phyloP scores from a whole-genome alignment of 1,284 basidiomycete species.

The Wallemia hederae region DNA sequence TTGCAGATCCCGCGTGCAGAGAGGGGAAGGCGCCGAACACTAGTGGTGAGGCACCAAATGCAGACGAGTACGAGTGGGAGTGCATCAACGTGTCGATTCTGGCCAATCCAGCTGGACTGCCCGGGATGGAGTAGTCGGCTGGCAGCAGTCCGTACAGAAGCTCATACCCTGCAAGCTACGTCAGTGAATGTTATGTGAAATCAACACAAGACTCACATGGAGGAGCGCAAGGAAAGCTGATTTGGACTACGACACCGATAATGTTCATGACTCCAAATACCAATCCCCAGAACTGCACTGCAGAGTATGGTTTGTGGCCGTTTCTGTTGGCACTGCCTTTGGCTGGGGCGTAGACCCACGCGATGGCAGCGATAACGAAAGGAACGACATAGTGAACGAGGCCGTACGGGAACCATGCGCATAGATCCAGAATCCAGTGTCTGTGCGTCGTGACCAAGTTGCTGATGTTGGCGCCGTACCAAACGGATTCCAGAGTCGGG shows the following conservation, averaged over 20 bases:
- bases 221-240: constrained; percentile 69
- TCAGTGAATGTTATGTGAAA: background rate
- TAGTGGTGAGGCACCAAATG: constrained; percentile 69
- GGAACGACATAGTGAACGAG: constrained; percentile 65
- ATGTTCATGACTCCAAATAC: constrained; percentile 88
- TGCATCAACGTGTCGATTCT: constrained; percentile 76
- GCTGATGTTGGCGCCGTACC: constrained; percentile 89
- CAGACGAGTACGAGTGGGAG: constrained; percentile 41
- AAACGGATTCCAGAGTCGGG: constrained; percentile 71
- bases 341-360: constrained; percentile 46
- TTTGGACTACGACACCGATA: constrained; percentile 60
- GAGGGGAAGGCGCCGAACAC: constrained; percentile 93
- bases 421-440: constrained; percentile 62
- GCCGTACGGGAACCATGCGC: constrained; percentile 91
- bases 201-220: constrained; percentile 26
- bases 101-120: constrained; percentile 71
- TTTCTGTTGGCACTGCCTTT: constrained; percentile 21
- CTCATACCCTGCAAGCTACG: constrained; percentile 51
- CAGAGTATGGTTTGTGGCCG: constrained; percentile 8
- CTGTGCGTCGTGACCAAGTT: constrained; percentile 85
- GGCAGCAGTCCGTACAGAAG: constrained; percentile 86
- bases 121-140: constrained; percentile 66
- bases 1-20: constrained; percentile 67
- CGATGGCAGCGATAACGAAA: constrained; percentile 41
- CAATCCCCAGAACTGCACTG: constrained; percentile 56